Percentiles rank a stretch among this genome's conserved stretches.
Conservation (phyloP, 2,329 filamentous ascomycete species). For the Colletotrichum sp. region DNA sequence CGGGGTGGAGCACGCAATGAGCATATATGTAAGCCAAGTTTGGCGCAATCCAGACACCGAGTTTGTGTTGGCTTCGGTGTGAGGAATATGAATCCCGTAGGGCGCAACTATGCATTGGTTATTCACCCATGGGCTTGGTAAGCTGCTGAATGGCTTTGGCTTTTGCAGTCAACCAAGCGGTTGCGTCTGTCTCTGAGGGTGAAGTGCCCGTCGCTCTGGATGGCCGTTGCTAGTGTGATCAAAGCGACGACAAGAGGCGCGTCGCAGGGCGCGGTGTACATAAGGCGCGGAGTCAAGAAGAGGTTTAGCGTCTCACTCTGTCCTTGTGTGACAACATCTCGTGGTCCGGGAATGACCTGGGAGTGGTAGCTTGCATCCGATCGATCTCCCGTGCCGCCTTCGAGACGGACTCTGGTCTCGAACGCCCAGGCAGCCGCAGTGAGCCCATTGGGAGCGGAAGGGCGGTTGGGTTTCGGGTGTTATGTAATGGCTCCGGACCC, state of each 20-base stretch:
- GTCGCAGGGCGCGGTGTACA: slow-evolving; percentile 1
- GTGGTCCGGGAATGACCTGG: neutral
- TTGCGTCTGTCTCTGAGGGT: neutral
- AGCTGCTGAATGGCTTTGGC: neutral
- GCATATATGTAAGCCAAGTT: neutral
- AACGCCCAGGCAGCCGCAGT: neutral
- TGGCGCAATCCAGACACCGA: neutral
- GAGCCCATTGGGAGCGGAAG: neutral
- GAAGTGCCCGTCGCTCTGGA: neutral
- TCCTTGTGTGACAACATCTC: neutral
- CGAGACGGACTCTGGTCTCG: neutral
- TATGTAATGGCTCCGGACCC: slow-evolving; percentile 6
- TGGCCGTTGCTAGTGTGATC: neutral
- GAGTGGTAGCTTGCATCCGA: neutral
- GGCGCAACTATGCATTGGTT: neutral
- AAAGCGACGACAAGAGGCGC: slow-evolving; percentile 3
- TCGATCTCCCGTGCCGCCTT: neutral
- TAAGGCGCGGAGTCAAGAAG: neutral
- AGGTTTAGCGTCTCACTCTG: neutral
- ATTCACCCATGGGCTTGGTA: neutral
- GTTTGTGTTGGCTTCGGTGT: neutral
- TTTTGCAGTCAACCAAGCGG: neutral
- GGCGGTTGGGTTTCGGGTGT: neutral
- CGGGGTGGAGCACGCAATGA: slow-evolving; percentile 1
- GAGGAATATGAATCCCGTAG: neutral